Base-by-base conservation (phyloP, 2,329 filamentous ascomycete species). In the Ophiognomonia clavigignenti-juglandacearum region DNA sequence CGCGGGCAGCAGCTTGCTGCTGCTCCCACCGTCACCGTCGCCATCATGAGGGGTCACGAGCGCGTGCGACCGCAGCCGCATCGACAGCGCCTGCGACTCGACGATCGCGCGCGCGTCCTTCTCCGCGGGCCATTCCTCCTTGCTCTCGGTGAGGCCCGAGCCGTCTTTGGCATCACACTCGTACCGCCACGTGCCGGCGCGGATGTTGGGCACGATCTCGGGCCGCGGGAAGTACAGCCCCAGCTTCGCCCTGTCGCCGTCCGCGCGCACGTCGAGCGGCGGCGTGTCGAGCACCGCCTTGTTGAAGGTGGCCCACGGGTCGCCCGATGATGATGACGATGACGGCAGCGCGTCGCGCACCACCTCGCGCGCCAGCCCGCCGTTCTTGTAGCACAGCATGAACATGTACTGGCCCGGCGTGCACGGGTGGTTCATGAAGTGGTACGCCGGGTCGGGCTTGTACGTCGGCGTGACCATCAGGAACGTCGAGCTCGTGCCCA, bases 301-400 rank as follows among this genome's bases (percentile, higher is more conserved):
- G 73, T 97, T 93, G 75, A 97, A 98, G 43, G 67, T 75, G 42
- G 80, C 78, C 93, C 93, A 98, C 10, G 74, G 72, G 47, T 69
- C 67, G 19, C 70, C 65, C 34, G 64, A 58, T 6, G 56, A 35
- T n/a, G 40, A 39, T 13, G 52, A 38, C 52, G 89, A 85, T 43
- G 52, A 38, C 52, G 89, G 85, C 43, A 97, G 80, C 0, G 80
- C 75, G 61, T 98, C 89, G 45, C 93, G 86, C 53, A 97, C 81
- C 59, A 87, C 83, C 64, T 98, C 93, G 37, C 93, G 86, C 2
- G 93, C 92, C 1, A 97, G 81, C 2, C 90, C 90, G 56, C 93
- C 93, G 68, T 98, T 98, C 70, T 97, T 97, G 75, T 97, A 98
- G 76, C 93, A 98, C 29, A 98, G 82, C 93, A 98, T 98, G 69